Evolutionary conservation across 257 asterid genomes (phyloP).

Genomic region (Solanum megistacrolobum): DNA sequence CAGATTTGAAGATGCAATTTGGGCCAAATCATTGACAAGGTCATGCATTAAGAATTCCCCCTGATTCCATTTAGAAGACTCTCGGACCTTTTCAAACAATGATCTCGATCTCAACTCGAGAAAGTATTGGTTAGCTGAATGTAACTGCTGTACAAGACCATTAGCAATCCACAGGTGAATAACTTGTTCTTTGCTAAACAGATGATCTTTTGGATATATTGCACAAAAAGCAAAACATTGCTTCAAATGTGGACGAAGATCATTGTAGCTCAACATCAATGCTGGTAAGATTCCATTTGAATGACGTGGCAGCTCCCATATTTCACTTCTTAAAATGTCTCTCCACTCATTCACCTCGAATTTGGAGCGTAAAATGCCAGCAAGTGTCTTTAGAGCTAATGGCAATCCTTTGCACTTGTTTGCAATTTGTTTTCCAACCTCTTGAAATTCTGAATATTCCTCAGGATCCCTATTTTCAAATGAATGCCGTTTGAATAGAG

Average conservation of each 20-base stretch:
- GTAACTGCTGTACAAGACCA: background rate
- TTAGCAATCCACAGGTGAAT: constrained; percentile 5
- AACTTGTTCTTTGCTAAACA: background rate
- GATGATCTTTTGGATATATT: constrained; percentile 2
- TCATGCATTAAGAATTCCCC: background rate
- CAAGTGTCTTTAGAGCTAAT: too few species aligned
- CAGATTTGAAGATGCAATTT: background rate
- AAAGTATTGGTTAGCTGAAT: background rate
- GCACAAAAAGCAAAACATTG: background rate
- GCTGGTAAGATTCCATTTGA: background rate
- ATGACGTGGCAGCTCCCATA: background rate
- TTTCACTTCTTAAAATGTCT: background rate
- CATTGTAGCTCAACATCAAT: background rate
- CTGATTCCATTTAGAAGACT: background rate
- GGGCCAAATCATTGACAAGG: constrained; percentile 6
- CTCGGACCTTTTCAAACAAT: background rate
- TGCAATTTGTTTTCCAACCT: too few species aligned
- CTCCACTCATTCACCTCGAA: too few species aligned
- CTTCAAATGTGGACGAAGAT: background rate
- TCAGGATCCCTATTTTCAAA: too few species aligned
- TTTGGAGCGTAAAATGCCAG: too few species aligned
- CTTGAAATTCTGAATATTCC: too few species aligned
- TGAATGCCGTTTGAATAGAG: too few species aligned
- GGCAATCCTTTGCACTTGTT: too few species aligned
- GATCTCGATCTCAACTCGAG: background rate